These are phyloP conservation scores for Phtheirospermum japonicum DNA, from an alignment of 257 asterid species.

Conservation along the genomic window DNA sequence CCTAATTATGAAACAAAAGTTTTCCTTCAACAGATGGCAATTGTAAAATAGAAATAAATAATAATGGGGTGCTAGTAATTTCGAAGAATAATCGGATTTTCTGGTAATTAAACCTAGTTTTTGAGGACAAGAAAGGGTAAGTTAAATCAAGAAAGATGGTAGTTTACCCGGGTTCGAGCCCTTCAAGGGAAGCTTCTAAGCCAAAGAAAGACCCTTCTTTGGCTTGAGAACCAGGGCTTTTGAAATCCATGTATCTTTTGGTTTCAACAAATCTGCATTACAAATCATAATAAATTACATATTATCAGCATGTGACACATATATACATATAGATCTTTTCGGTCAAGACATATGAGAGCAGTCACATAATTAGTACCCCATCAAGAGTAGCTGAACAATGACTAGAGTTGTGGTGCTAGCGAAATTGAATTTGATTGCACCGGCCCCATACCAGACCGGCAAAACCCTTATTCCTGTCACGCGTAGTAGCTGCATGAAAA, in stretches of 20 bases:
- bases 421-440: conserved; percentile 71
- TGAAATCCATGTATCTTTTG: conserved; percentile 5
- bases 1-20: too few relatives aligned
- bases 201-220: conserved; percentile 1
- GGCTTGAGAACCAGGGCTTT: conserved; percentile 17
- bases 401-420: conserved; percentile 70
- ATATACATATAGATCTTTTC: too few relatives aligned
- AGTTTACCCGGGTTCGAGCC: conserved; percentile 81
- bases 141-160: background rate
- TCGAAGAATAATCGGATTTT: too few relatives aligned
- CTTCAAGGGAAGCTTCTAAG: conserved; percentile 30
- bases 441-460: conserved; percentile 95
- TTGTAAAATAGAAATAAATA: background rate
- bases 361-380: conserved; percentile 64
- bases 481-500: background rate
- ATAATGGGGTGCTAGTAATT: too few relatives aligned
- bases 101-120: too few relatives aligned
- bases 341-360: background rate
- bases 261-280: conserved; percentile 66
- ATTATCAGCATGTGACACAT: too few relatives aligned
- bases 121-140: too few relatives aligned
- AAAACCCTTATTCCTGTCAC: conserved; percentile 32
- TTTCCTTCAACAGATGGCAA: too few relatives aligned
- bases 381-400: conserved; percentile 67
- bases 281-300: background rate